These are phyloP conservation scores for Apiospora hydei DNA, from an alignment of 2,329 filamentous ascomycete genomes.

Conservation along the genomic window DNA sequence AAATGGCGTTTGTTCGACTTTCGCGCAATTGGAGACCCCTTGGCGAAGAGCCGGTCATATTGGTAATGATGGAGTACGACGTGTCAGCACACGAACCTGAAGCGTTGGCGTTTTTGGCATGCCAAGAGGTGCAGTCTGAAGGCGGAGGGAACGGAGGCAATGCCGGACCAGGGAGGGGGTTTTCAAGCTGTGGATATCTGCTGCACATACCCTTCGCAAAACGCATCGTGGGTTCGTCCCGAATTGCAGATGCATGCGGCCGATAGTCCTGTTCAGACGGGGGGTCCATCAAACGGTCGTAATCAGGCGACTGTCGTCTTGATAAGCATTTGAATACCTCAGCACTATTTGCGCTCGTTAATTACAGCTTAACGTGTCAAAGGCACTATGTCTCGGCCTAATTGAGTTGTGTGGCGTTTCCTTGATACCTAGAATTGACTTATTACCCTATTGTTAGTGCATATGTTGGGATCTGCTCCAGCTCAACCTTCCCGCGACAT, in stretches of 20 bases:
- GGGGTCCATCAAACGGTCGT: neutral
- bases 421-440: neutral
- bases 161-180: neutral
- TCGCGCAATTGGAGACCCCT: neutral
- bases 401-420: conserved; percentile 10
- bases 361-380: neutral
- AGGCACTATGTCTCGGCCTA: neutral
- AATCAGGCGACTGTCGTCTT: conserved; percentile 4
- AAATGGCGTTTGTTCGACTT: conserved; percentile 22
- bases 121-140: neutral
- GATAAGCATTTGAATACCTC: conserved; percentile 10
- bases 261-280: neutral
- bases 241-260: neutral
- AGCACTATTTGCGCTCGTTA: neutral
- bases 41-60: neutral
- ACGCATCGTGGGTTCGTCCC: neutral
- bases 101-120: neutral
- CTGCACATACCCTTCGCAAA: conserved; percentile 8
- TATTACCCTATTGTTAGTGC: neutral
- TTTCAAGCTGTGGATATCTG: neutral
- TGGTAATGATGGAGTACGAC: conserved; percentile 1
- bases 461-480: neutral
- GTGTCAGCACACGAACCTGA: neutral
- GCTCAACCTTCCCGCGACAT: conserved; percentile 8
- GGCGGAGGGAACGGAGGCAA: neutral